A percentile compares a stretch with the other conserved stretches of the same genome.
Evolutionary conservation across 305 asterid species (phyloP).

Genomic region (Nicotiana rustica): DNA sequence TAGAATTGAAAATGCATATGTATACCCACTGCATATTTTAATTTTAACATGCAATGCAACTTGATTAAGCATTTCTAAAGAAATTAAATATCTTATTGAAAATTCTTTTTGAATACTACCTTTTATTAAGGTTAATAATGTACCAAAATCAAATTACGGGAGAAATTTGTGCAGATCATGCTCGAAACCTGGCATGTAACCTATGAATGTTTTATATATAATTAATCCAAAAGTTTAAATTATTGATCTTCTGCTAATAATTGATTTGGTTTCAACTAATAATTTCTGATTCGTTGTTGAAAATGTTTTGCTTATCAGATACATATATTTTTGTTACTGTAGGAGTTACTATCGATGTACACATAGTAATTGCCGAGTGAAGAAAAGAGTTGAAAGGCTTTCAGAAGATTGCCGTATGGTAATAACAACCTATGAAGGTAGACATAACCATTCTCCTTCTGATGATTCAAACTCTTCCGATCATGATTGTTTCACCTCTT

Average conservation of each 20-base stretch:
- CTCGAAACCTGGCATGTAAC: background rate
- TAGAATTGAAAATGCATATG: background rate
- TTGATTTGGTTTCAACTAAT: background rate
- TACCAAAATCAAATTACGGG: background rate
- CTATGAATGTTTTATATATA: too few species aligned
- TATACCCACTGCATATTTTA: background rate
- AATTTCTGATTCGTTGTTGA: background rate
- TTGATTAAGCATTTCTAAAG: background rate
- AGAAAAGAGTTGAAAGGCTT: slow-evolving; percentile 90
- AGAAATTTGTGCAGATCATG: background rate
- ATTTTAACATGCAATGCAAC: background rate
- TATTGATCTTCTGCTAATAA: background rate
- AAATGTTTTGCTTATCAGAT: too few species aligned
- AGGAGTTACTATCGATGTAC: slow-evolving; percentile 97
- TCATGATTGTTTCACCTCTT: slow-evolving; percentile 83
- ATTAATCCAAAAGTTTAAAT: too few species aligned
- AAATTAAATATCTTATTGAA: background rate
- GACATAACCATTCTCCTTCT: slow-evolving; percentile 92
- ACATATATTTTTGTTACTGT: slow-evolving; percentile 25
- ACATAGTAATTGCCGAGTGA: slow-evolving; percentile 82
- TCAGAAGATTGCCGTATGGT: slow-evolving; percentile 97
- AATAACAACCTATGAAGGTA: slow-evolving; percentile 93
- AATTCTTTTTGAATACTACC: background rate
- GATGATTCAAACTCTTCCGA: slow-evolving; percentile 81
- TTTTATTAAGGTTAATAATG: background rate